Conservation (phyloP, 768 basidiomycete genomes). For the Mycena filopes region DNA sequence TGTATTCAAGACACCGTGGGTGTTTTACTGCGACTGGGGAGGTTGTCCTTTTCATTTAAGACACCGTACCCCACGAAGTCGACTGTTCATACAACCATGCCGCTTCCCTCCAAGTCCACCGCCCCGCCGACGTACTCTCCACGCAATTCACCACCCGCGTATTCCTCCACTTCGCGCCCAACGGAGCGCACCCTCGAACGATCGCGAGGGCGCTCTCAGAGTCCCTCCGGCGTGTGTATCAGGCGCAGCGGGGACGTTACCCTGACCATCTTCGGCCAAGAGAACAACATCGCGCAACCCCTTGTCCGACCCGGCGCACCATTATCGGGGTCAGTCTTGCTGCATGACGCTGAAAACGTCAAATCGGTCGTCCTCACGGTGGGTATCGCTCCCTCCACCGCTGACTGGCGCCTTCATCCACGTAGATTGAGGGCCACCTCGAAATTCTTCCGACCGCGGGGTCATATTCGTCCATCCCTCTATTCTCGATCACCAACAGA, state of each 20-base stretch:
- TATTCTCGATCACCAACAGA: constrained; percentile 2
- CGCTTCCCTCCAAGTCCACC: not conserved
- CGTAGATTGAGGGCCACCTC: constrained; percentile 9
- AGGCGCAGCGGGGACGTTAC: not conserved
- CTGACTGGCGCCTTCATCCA: not conserved
- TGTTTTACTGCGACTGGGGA: too few species aligned
- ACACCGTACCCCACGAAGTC: too few species aligned
- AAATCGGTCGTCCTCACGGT: constrained; percentile 16
- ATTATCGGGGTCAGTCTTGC: not conserved
- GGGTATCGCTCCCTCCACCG: too few species aligned
- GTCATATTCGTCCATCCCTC: not conserved
- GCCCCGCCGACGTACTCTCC: not conserved
- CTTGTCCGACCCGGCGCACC: not conserved
- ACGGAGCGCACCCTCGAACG: not conserved
- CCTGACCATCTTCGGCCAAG: not conserved
- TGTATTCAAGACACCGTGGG: too few species aligned
- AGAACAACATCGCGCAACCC: not conserved
- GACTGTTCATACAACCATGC: not conserved
- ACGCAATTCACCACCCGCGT: not conserved
- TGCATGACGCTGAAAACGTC: constrained; percentile 1
- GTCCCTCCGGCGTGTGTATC: not conserved
- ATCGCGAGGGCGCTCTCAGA: not conserved
- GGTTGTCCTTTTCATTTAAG: too few species aligned
- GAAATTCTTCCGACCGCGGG: not conserved
- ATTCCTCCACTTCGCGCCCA: not conserved